These are phyloP conservation scores for Papilionanthe hybrid DNA, from an alignment of 116 monocot genomes.

Conservation along the genomic window DNA sequence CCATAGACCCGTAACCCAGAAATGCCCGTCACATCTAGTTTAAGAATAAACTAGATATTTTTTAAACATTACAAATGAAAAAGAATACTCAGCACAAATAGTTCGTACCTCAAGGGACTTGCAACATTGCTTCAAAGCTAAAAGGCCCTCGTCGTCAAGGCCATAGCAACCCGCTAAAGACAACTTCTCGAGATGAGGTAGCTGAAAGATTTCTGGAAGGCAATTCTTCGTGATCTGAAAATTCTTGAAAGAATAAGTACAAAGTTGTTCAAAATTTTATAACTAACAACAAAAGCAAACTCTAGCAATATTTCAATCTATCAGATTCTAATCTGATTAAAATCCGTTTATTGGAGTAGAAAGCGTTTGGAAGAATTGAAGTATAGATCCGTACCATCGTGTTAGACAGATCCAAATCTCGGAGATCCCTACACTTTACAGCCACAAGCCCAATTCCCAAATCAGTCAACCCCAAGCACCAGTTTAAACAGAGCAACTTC, in stretches of 20 bases:
- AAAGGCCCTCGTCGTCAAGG: slow-evolving; percentile 47
- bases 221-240: slow-evolving; percentile 64
- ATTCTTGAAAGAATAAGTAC: background rate
- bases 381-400: slow-evolving; percentile 30
- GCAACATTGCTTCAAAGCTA: slow-evolving; percentile 36
- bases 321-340: background rate
- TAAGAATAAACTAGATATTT: background rate
- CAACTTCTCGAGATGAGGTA: slow-evolving; percentile 51
- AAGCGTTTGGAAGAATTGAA: background rate
- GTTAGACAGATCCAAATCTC: slow-evolving; percentile 61
- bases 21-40: background rate
- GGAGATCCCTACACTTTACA: slow-evolving; percentile 53
- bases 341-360: background rate
- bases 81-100: background rate
- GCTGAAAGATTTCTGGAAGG: slow-evolving; percentile 49
- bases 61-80: background rate
- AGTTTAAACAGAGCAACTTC: slow-evolving; percentile 48
- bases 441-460: slow-evolving; percentile 57
- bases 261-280: background rate
- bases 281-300: background rate
- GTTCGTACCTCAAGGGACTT: slow-evolving; percentile 54
- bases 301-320: background rate
- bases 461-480: slow-evolving; percentile 65
- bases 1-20: background rate
- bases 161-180: slow-evolving; percentile 49